Percentiles rank a stretch among this genome's conserved stretches.
Evolutionary conservation across 768 basidiomycete species (phyloP).

Genomic region (Tricholoma matsutake): DNA sequence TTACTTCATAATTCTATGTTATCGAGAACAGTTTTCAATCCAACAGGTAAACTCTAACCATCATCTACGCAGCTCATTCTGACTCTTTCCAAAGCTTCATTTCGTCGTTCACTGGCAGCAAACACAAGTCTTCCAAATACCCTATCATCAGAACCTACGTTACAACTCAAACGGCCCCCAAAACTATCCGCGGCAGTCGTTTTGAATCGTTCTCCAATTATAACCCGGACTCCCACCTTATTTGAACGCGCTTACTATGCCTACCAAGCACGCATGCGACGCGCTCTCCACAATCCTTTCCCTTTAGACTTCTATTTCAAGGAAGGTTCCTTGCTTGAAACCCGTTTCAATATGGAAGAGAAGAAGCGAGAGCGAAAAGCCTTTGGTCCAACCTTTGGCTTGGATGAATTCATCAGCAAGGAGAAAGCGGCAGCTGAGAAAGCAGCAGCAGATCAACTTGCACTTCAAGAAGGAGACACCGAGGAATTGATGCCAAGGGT

Average conservation of each 20-base stretch:
- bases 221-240: constrained; percentile 66
- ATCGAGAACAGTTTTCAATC: constrained; percentile 27
- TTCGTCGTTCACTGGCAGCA: constrained; percentile 43
- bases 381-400: constrained; percentile 65
- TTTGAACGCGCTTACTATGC: constrained; percentile 82
- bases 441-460: constrained; percentile 56
- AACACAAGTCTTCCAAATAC: constrained; percentile 26
- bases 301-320: constrained; percentile 94
- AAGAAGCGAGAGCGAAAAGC: constrained; percentile 65
- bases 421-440: constrained; percentile 50
- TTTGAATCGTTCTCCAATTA: constrained; percentile 72
- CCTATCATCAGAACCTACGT: constrained; percentile 17
- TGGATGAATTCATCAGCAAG: constrained; percentile 39
- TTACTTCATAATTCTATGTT: constrained; percentile 20
- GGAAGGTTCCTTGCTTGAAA: constrained; percentile 81
- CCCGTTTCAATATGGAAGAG: constrained; percentile 76
- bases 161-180: constrained; percentile 14
- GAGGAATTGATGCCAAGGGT: constrained; percentile 61
- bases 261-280: constrained; percentile 80
- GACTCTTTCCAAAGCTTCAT: constrained; percentile 5
- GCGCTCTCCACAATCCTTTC: constrained; percentile 85
- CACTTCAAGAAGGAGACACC: constrained; percentile 55
- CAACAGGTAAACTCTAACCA: constrained; percentile 22
- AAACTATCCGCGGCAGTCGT: constrained; percentile 62
- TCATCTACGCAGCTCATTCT: neutral